phyloP scores from a whole-genome alignment of 805 yeast genomes.

The Monosporozyma servazzii region DNA sequence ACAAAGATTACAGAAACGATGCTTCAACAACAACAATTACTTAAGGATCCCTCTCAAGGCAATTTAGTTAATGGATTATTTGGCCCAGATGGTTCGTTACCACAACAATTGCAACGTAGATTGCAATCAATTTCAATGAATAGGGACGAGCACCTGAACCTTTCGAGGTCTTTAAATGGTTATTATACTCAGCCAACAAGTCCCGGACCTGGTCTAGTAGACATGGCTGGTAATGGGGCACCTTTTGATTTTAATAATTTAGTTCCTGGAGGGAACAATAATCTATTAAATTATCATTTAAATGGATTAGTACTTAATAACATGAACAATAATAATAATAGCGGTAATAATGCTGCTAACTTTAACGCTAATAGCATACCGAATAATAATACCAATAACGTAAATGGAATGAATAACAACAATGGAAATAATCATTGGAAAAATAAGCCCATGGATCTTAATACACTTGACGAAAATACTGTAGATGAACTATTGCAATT shows the following conservation, averaged over 20 bases:
- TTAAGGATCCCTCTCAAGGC: not conserved
- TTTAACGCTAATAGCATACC: not conserved
- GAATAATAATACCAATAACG: slow-evolving; percentile 3
- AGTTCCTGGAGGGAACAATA: not conserved
- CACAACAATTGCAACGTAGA: slow-evolving; percentile 23
- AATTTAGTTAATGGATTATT: not conserved
- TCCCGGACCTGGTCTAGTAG: slow-evolving; percentile 17
- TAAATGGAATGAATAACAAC: not conserved
- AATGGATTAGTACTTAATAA: not conserved
- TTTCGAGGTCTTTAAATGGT: slow-evolving; percentile 21
- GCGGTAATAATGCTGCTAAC: not conserved
- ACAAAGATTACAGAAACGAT: slow-evolving; percentile 1
- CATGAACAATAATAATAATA: not conserved
- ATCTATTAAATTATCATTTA: not conserved
- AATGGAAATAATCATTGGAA: not conserved
- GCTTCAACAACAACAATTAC: not conserved
- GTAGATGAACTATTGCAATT: slow-evolving; percentile 26
- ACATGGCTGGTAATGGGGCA: not conserved
- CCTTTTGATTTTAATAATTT: slow-evolving; percentile 1
- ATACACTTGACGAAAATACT: slow-evolving; percentile 23
- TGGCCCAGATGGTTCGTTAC: slow-evolving; percentile 7
- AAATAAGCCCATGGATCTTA: slow-evolving; percentile 12
- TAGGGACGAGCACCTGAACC: slow-evolving; percentile 6
- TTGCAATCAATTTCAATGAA: slow-evolving; percentile 23
- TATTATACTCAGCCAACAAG: slow-evolving; percentile 28